Evolutionary conservation across 208 protist species (phyloP).

Genomic region (Crithidia fasciculata): DNA sequence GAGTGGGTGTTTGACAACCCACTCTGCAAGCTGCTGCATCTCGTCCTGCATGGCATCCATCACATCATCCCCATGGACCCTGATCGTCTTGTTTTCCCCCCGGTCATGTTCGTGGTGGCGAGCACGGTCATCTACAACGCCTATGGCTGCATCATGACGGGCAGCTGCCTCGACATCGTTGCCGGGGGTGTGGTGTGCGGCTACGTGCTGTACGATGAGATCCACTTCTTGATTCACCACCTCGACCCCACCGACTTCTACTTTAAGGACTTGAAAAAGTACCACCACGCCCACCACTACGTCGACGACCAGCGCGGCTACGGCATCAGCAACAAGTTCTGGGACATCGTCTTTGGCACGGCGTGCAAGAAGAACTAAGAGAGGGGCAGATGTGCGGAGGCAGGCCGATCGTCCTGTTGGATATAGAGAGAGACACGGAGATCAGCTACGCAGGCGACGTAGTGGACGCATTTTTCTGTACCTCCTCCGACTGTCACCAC

Average conservation of each 20-base stretch:
- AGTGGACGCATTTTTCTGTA: too few species aligned
- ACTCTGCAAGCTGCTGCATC: constrained; percentile 44
- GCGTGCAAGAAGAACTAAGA: constrained; percentile 46
- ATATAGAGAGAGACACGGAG: neutral
- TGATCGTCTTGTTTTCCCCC: constrained; percentile 59
- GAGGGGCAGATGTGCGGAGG: too few species aligned
- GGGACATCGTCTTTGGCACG: constrained; percentile 52
- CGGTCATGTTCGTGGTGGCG: constrained; percentile 42
- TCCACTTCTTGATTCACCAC: constrained; percentile 60
- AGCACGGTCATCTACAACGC: constrained; percentile 42
- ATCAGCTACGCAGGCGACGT: too few species aligned
- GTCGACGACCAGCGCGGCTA: constrained; percentile 46
- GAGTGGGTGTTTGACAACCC: constrained; percentile 38
- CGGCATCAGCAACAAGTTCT: constrained; percentile 56
- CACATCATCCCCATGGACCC: constrained; percentile 70
- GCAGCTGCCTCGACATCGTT: constrained; percentile 51
- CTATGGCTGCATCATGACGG: constrained; percentile 32
- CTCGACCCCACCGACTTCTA: constrained; percentile 41
- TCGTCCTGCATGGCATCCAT: constrained; percentile 58
- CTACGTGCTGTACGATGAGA: constrained; percentile 53
- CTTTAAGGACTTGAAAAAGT: constrained; percentile 60
- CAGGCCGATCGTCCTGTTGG: too few species aligned
- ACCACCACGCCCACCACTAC: constrained; percentile 68
- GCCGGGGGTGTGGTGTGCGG: constrained; percentile 42
- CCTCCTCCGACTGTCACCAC: too few species aligned